These are phyloP conservation scores for Daldinia concentrica DNA, from an alignment of 495 filamentous ascomycete species.

Conservation along the genomic window DNA sequence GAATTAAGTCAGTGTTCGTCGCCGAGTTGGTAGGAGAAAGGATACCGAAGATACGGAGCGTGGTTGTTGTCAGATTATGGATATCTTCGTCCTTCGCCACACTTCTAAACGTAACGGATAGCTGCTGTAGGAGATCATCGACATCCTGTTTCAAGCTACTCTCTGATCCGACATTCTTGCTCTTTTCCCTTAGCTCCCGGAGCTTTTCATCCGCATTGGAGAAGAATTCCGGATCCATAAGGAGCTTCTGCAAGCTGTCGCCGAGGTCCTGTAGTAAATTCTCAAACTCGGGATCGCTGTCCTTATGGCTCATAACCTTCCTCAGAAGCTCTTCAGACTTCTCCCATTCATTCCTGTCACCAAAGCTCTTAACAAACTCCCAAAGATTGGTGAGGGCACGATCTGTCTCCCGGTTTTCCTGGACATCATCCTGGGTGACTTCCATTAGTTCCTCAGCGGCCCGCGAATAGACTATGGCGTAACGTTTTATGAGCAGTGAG, in stretches of 20 bases:
- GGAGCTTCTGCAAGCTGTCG: constrained; percentile 76
- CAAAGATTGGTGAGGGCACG: constrained; percentile 80
- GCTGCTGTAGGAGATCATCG: constrained; percentile 74
- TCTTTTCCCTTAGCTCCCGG: constrained; percentile 73
- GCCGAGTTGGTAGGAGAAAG: constrained; percentile 65
- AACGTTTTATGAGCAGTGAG: constrained; percentile 76
- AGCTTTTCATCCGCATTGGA: constrained; percentile 75
- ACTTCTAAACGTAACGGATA: constrained; percentile 71
- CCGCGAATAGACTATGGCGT: constrained; percentile 78
- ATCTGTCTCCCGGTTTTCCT: constrained; percentile 77
- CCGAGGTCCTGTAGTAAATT: constrained; percentile 74
- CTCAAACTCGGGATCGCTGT: constrained; percentile 86
- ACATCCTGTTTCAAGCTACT: constrained; percentile 76
- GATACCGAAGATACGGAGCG: constrained; percentile 69
- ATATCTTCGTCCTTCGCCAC: constrained; percentile 76
- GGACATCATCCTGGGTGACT: constrained; percentile 71
- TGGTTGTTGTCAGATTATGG: constrained; percentile 70
- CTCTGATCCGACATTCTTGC: constrained; percentile 67
- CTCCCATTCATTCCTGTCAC: constrained; percentile 78
- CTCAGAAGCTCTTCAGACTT: constrained; percentile 71
- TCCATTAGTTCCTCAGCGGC: constrained; percentile 70
- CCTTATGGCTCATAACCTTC: constrained; percentile 74
- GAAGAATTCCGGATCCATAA: constrained; percentile 88
- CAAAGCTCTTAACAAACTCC: constrained; percentile 79
- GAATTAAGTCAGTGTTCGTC: constrained; percentile 73